A percentile compares a stretch with the other conserved stretches of the same genome.
Evolutionary conservation across 192 early-diverging fungal species (phyloP).

Genomic region (Gryganskiella cystojenkinii): DNA sequence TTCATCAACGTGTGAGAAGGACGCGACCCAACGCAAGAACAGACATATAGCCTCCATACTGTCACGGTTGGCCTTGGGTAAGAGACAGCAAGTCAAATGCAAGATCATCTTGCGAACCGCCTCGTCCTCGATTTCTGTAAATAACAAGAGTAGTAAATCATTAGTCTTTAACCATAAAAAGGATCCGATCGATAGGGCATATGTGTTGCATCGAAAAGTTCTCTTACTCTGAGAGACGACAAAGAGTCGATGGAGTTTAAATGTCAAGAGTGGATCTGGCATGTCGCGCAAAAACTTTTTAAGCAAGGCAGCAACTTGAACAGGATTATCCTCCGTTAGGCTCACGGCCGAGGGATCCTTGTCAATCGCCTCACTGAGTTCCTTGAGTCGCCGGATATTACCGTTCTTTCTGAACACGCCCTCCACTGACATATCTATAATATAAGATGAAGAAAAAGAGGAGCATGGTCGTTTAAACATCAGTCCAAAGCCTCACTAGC

Average conservation of each 20-base stretch:
- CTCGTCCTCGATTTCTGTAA: conserved; percentile 61
- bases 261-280: conserved; percentile 95
- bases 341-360: conserved; percentile 79
- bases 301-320: conserved; percentile 94
- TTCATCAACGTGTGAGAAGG: conserved; percentile 72
- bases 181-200: too few relatives aligned
- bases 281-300: conserved; percentile 97
- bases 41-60: conserved; percentile 88
- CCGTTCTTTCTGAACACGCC: conserved; percentile 99
- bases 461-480: neutral
- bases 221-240: conserved; percentile 74
- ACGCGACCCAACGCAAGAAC: conserved; percentile 88
- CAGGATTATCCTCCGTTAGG: conserved; percentile 76
- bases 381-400: conserved; percentile 91
- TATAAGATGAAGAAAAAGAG: neutral
- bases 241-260: conserved; percentile 88
- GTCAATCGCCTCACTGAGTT: conserved; percentile 86
- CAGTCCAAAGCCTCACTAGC: neutral
- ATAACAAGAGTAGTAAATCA: too few relatives aligned
- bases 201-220: too few relatives aligned
- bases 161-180: too few relatives aligned
- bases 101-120: conserved; percentile 72
- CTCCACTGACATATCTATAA: conserved; percentile 77
- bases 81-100: conserved; percentile 83
- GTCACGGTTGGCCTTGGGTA: conserved; percentile 93